Evolutionary conservation across 352 stramenopile species (phyloP).

Genomic region (Thalassiosira oceanica): DNA sequence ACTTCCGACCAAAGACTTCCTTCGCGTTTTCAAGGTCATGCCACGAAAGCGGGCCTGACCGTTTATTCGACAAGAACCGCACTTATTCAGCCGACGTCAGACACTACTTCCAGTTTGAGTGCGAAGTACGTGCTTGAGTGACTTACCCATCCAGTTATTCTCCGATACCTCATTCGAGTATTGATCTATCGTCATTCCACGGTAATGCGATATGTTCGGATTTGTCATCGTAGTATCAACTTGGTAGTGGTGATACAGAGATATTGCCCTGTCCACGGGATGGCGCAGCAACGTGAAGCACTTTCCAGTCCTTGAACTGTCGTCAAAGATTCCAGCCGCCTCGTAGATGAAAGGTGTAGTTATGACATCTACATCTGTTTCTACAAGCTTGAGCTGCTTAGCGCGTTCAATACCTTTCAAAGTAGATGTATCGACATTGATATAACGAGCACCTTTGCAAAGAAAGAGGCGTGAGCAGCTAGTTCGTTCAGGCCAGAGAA

Average conservation of each 20-base stretch:
- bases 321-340: slow-evolving; percentile 25
- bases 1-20: slow-evolving; percentile 56
- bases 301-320: slow-evolving; percentile 15
- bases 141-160: slow-evolving; percentile 67
- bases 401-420: slow-evolving; percentile 25
- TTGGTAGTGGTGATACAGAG: slow-evolving; percentile 58
- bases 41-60: slow-evolving; percentile 32
- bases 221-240: slow-evolving; percentile 15
- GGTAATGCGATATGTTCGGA: slow-evolving; percentile 25
- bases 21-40: slow-evolving; percentile 48
- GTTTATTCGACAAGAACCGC: slow-evolving; percentile 46
- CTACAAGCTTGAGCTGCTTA: slow-evolving; percentile 21
- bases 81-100: no score
- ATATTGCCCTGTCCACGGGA: slow-evolving; percentile 57
- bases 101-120: no score
- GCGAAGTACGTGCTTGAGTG: no score
- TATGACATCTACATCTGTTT: slow-evolving; percentile 30
- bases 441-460: slow-evolving; percentile 21
- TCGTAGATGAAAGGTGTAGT: slow-evolving; percentile 35
- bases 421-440: slow-evolving; percentile 42
- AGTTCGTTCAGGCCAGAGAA: no score
- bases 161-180: slow-evolving; percentile 26
- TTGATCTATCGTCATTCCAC: slow-evolving; percentile 47
- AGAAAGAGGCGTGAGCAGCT: no score
- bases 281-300: slow-evolving; percentile 58